Base-by-base conservation (phyloP, 2,329 filamentous ascomycete genomes). In the Claviceps citrina region DNA sequence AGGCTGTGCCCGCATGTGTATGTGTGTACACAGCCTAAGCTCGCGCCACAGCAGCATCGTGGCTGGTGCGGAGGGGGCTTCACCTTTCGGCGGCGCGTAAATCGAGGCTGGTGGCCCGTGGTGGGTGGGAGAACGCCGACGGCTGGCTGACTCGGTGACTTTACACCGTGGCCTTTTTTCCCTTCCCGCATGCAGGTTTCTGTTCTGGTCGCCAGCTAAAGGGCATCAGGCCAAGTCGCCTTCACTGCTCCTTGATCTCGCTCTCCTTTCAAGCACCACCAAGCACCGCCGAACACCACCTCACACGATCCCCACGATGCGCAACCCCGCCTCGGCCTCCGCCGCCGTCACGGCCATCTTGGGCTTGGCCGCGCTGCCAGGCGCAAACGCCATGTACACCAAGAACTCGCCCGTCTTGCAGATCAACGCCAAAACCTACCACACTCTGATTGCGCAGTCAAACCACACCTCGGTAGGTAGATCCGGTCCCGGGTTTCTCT, bases 341-440 rank as follows among this genome's bases (percentile, higher is more conserved):
- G 63, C 55, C 32, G 54, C 54, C n/a, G 44, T 62, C 39, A 51
- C 56, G 20, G 75, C 76, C 43, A 62, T 84, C 36, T 65, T 91
- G 47, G 71, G 84, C 36, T 65, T 91, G 47, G 71, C 81, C 45
- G 69, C 75, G 41, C 56, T 83, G 38, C 75, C 81, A 24, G 70
- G 70, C 38, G 71, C 71, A 42, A 76, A 78, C 40, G 80, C 82
- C 49, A 61, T 98, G 44, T 98, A 98, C 65, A 65, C 76, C 44
- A 93, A 89, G 65, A 83, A 71, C 58, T 95, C 87, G 2, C 78
- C 84, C 10, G 91, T 98, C 32, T 59, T 96, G 32, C 84, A 93
- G 59, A 65, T 96, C 47, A 78, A 81, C 52, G 71, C 70, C 42
- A 83, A 81, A 61, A 82, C 71, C 53, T 96, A 93, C 60, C 78